These are phyloP conservation scores for Sclerotiophoma versabilis DNA, from an alignment of 2,329 filamentous ascomycete genomes.

Conservation along the genomic window DNA sequence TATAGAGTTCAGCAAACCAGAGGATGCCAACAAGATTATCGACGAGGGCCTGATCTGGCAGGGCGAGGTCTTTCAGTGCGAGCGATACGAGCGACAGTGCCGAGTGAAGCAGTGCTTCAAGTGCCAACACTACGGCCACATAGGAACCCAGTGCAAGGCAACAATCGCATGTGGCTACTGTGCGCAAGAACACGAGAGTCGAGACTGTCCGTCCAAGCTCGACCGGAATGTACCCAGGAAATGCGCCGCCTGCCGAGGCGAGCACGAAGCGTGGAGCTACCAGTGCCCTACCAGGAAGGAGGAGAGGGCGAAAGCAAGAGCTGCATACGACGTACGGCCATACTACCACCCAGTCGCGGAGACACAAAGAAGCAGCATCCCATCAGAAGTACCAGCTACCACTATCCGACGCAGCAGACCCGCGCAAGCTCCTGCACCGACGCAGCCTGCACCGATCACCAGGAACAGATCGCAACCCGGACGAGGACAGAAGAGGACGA, in stretches of 20 bases:
- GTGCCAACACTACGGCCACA: constrained; percentile 27
- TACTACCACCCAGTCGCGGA: not conserved
- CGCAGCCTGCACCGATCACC: not conserved
- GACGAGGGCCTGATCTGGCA: constrained; percentile 22
- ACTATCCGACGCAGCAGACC: not conserved
- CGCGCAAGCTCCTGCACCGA: not conserved
- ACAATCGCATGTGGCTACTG: constrained; percentile 24
- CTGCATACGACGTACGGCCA: not conserved
- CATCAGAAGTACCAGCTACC: not conserved
- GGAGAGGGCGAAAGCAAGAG: constrained; percentile 6
- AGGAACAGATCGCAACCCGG: not conserved
- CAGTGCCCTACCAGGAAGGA: constrained; percentile 12
- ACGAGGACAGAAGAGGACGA: too few species aligned
- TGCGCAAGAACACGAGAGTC: constrained; percentile 16
- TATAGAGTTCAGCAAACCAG: constrained; percentile 23
- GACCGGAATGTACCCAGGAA: constrained; percentile 17
- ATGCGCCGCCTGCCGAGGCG: constrained; percentile 20
- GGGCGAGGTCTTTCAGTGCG: constrained; percentile 20
- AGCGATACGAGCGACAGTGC: constrained; percentile 25
- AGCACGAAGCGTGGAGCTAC: constrained; percentile 1
- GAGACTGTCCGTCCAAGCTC: constrained; percentile 15
- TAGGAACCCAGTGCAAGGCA: constrained; percentile 31
- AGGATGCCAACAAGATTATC: constrained; percentile 28
- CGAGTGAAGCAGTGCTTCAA: constrained; percentile 25
- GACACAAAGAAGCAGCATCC: not conserved